Evolutionary conservation across 1,139 yeast genomes (phyloP).

Genomic region (Pichia sp.): DNA sequence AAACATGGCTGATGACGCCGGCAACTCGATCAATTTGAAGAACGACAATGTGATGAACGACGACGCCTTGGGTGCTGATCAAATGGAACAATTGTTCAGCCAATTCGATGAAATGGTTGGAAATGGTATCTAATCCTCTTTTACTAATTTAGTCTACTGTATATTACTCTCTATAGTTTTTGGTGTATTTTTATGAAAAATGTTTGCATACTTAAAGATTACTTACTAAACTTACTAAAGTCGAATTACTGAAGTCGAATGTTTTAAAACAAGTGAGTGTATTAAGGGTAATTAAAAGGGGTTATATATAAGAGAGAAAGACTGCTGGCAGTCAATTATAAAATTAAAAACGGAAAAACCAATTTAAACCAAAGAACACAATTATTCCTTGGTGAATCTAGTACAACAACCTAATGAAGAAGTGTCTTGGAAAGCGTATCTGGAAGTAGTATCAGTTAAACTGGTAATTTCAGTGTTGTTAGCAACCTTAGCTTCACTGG

Average conservation of each 20-base stretch:
- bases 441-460: conserved; percentile 46
- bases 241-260: no score
- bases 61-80: conserved; percentile 28
- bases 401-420: conserved; percentile 24
- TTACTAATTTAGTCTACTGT: background rate
- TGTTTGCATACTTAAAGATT: no score
- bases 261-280: no score
- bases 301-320: background rate
- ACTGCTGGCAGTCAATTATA: conserved; percentile 1
- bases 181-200: background rate
- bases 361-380: background rate
- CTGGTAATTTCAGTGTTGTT: conserved; percentile 47
- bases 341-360: background rate
- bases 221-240: no score
- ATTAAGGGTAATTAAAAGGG: no score
- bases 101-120: conserved; percentile 32
- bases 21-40: background rate
- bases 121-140: conserved; percentile 10
- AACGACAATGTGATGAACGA: conserved; percentile 7
- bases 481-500: conserved; percentile 49
- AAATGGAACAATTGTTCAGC: conserved; percentile 31
- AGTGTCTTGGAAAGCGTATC: conserved; percentile 40
- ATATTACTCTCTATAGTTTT: background rate
- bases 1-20: conserved; percentile 1
- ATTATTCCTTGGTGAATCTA: conserved; percentile 19